Evolutionary conservation across 2,329 filamentous ascomycete genomes (phyloP), one percentile per base, ranked within the genome.

Genomic region (Scytalidium sp.): DNA sequence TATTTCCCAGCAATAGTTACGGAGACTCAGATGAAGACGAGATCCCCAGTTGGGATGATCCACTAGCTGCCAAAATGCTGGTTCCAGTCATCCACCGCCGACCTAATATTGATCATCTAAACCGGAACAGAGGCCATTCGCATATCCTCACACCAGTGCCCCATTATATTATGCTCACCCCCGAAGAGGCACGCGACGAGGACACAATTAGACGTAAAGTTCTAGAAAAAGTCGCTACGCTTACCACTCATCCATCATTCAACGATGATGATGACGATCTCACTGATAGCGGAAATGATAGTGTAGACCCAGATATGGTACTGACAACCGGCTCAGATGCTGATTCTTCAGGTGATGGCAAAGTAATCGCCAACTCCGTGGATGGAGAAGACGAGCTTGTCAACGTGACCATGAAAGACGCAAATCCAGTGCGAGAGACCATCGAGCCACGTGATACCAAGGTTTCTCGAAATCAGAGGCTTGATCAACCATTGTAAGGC

Each of bases 321-420:
- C 73, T 87, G 10, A 82, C 85, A 50, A 85, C 75, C 15, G 75
- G 74, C 19, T 84, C 81, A 1, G 80, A 84, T 62, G 81, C 79
- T 3, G 82, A 88, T 54, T 86, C 83, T 3, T 84, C 84, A 3
- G 81, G 79, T 9, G 87, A 88, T 56, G 76, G 80, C 19, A 87
- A 87, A 62, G 78, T 96, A 43, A 81, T 86, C 50, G 86, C 90
- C 41, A 80, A 83, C 22, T 96, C 92, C 3, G 80, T 96, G 2
- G 86, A 92, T 64, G 88, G 90, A 9, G 93, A 97, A 66, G 92
- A 97, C 53, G 90, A 90, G 53, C 83, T 97, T 61, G 88, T 97
- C 5, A 89, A 97, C 63, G 85, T 99, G 15, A 88, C 88, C 1
- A 92, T 97, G 85, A 84, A 83, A 47, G 86, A 90, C 59, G 72